phyloP scores from a whole-genome alignment of 2,329 filamentous ascomycete species.

The Colletotrichum tofieldiae region DNA sequence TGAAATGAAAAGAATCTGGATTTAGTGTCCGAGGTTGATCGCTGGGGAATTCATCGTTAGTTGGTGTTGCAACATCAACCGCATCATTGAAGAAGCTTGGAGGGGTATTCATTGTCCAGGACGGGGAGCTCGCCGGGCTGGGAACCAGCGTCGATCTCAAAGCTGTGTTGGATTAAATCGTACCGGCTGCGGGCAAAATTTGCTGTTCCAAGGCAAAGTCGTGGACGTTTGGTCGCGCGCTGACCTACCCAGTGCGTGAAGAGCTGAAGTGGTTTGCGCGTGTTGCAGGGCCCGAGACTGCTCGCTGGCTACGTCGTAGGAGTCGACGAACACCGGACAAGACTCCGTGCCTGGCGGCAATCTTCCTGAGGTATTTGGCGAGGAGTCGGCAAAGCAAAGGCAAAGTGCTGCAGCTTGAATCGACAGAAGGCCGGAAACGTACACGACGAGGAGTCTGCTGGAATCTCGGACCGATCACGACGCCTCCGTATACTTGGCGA shows the following conservation, averaged over 20 bases:
- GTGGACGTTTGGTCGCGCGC: constrained; percentile 1
- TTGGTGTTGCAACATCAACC: constrained; percentile 40
- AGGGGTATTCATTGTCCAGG: constrained; percentile 41
- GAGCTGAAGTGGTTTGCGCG: background rate
- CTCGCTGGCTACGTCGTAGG: background rate
- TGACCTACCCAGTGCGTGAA: constrained; percentile 17
- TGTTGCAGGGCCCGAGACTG: background rate
- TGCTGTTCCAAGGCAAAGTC: background rate
- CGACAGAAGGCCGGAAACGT: background rate
- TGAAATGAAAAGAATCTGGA: constrained; percentile 20
- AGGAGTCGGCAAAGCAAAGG: background rate
- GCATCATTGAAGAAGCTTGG: constrained; percentile 42
- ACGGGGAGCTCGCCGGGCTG: background rate
- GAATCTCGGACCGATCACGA: constrained; percentile 13
- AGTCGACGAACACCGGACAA: background rate
- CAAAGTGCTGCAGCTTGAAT: background rate
- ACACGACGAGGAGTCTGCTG: background rate
- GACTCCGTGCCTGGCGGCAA: background rate
- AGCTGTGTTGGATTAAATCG: background rate
- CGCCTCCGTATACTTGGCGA: constrained; percentile 41
- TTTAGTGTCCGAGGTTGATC: constrained; percentile 35
- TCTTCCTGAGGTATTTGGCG: background rate
- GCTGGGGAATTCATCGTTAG: constrained; percentile 41
- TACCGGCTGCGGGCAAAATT: background rate
- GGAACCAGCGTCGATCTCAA: background rate